phyloP scores from a whole-genome alignment of 495 filamentous ascomycete species.

The Tuber borchii region DNA sequence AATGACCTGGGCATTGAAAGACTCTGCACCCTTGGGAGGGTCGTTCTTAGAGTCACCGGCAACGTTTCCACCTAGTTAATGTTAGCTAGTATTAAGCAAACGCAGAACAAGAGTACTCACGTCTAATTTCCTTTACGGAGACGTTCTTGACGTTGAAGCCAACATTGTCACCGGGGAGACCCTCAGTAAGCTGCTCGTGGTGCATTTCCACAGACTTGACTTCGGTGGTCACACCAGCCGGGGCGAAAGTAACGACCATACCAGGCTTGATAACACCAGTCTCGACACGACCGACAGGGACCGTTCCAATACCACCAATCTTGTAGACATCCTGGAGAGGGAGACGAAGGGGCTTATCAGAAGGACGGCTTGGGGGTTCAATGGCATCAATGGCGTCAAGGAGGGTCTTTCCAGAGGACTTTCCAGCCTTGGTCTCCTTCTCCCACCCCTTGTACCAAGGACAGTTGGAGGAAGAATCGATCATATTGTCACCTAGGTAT shows the following conservation, averaged over 20 bases:
- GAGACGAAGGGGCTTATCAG: conserved; percentile 97
- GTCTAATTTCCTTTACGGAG: conserved; percentile 99
- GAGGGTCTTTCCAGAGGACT: conserved; percentile 90
- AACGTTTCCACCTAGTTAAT: conserved; percentile 71
- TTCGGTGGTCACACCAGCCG: conserved; percentile 98
- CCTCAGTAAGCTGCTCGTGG: conserved; percentile 96
- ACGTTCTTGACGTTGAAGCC: conserved; percentile 99
- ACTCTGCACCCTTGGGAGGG: conserved; percentile 77
- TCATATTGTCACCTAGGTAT: conserved; percentile 78
- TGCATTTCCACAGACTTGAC: conserved; percentile 99
- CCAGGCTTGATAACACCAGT: conserved; percentile 96
- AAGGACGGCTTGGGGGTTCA: conserved; percentile 83
- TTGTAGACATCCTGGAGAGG: conserved; percentile 99
- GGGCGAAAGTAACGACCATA: conserved; percentile 96
- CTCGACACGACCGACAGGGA: conserved; percentile 99
- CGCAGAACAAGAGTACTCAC: conserved; percentile 39
- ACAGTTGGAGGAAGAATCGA: conserved; percentile 84
- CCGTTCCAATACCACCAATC: conserved; percentile 99
- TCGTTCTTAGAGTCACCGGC: conserved; percentile 99
- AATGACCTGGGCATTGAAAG: conserved; percentile 99
- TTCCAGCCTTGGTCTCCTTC: conserved; percentile 94
- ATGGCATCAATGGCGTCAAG: conserved; percentile 98
- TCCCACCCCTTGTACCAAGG: conserved; percentile 99
- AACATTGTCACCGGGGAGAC: conserved; percentile 98
- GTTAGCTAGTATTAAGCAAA: conserved; percentile 5